Evolutionary conservation across 805 yeast genomes (phyloP), one percentile per base, ranked within the genome.

Genomic region (Torulaspora gathmanii): DNA sequence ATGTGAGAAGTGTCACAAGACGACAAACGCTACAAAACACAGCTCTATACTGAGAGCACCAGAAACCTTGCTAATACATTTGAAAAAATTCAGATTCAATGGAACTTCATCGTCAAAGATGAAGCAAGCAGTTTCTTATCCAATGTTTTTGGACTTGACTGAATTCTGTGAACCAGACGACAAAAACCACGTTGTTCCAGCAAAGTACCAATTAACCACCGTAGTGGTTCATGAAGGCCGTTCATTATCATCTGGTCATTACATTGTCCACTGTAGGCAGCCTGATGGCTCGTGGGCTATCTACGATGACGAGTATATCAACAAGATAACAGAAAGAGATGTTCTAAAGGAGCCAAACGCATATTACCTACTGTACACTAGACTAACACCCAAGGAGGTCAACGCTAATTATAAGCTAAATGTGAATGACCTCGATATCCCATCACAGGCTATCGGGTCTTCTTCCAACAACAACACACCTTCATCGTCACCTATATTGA

Each of bases 151-250:
- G 45, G 93, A 90, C 58, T 65, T 91, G 50, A 70, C 88, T 1
- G 75, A 78, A 45, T 91, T 75, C 77, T 25, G 74, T 77, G 37
- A 64, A 56, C 15, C 69, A 44, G 48, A 55, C 7, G 52, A 56
- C 4, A 46, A 55, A 5, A 41, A 47, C 5, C 47, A 52, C 20
- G 49, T 52, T 6, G 51, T 69, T 9, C 79, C 82, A 1, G 75
- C 77, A 4, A 68, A 70, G 29, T 93, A 93, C 67, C 83, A 82
- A 61, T 73, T 93, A 52, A 73, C 79, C 13, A 80, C 90, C 17
- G 96, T 91, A 13, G 86, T 91, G 49, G 91, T 89, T 4, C 99
- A 93, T 61, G 96, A 87, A 57, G 99, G 99, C 33, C 74, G 98
- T 51, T 85, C 96, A 1, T 82, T 90, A 11, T 81, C 89, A 36